phyloP scores from a whole-genome alignment of 495 filamentous ascomycete species.

The Penicillium coprophilum region DNA sequence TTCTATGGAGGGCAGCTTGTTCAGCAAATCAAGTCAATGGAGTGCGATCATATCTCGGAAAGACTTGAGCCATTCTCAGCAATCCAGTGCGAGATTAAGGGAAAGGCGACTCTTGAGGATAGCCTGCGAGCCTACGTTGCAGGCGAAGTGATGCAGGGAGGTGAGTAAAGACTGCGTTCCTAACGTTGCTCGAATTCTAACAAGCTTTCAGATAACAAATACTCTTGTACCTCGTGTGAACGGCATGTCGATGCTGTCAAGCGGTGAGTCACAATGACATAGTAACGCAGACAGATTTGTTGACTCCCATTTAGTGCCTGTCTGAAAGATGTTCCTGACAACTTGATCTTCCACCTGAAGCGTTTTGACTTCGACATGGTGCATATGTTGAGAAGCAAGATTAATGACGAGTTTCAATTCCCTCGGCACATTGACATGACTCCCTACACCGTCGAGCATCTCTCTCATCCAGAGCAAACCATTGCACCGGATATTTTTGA shows the following conservation, averaged over 20 bases:
- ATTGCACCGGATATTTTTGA: slow-evolving; percentile 74
- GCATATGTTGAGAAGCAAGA: slow-evolving; percentile 81
- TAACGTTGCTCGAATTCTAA: slow-evolving; percentile 14
- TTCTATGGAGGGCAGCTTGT: slow-evolving; percentile 92
- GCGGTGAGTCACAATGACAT: slow-evolving; percentile 46
- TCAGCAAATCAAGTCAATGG: slow-evolving; percentile 92
- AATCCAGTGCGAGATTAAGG: slow-evolving; percentile 96
- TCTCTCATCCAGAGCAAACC: slow-evolving; percentile 62
- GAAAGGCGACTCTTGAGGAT: slow-evolving; percentile 78
- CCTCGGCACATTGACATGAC: slow-evolving; percentile 83
- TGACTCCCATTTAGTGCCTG: slow-evolving; percentile 58
- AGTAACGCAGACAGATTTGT: neutral
- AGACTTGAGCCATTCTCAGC: slow-evolving; percentile 87
- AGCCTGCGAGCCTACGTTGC: slow-evolving; percentile 92
- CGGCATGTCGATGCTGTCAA: slow-evolving; percentile 94
- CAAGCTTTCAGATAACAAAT: slow-evolving; percentile 76
- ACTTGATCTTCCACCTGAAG: slow-evolving; percentile 94
- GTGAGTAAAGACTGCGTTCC: slow-evolving; percentile 40
- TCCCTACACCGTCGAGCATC: slow-evolving; percentile 81
- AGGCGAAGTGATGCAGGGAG: slow-evolving; percentile 95
- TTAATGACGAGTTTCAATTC: slow-evolving; percentile 94
- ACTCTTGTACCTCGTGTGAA: slow-evolving; percentile 90
- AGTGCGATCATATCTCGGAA: slow-evolving; percentile 92
- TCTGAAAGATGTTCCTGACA: slow-evolving; percentile 89
- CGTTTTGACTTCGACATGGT: slow-evolving; percentile 94